Evolutionary conservation across 805 yeast species (phyloP), one percentile per base, ranked within the genome.

Genomic region (Saturnispora halmiae): DNA sequence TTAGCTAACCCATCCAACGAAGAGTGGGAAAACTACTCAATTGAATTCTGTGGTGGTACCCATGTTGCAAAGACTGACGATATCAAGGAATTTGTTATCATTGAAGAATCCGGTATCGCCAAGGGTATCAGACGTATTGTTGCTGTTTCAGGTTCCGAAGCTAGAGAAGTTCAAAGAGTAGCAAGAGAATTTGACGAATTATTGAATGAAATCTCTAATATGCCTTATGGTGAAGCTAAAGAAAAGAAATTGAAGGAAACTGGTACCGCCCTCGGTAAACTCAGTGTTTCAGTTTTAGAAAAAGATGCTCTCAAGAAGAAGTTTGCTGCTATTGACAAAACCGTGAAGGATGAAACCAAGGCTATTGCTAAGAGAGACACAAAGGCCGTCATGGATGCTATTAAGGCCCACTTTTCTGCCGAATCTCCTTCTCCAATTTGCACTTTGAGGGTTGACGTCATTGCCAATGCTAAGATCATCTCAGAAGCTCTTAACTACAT

Each of bases 41-140:
- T 92, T 50, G 99, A 92, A 67, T 92, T 92, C 72, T 92, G 99
- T 67, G 99, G 99, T 66, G 99, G 99, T 66, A 92, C 98, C 10
- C 99, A 92, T 57, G 96, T 92, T 50, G 72, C 75, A 37, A 81
- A 82, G 64, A 90, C 97, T 15, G 82, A 90, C 46, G 97, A 90
- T 46, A 92, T 92, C 60, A 87, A 87, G 61, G 90, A 84, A 51
- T 75, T 92, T 49, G 84, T 92, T 27, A 74, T 92, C 41, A 69
- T 82, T 47, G 99, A 92, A 69, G 99, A 92, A 66, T 76, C 85
- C 49, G 97, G 98, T 65, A 92, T 92, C 62, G 97, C 98, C 46
- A 92, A 92, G 69, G 99, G 99, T 65, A 86, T 87, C 48, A 79
- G 99, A 67, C 85, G 99, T 72, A 83, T 92, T 60, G 96, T 92